Evolutionary conservation across 495 filamentous ascomycete genomes (phyloP).

Genomic region (Aspergillus biplanus): DNA sequence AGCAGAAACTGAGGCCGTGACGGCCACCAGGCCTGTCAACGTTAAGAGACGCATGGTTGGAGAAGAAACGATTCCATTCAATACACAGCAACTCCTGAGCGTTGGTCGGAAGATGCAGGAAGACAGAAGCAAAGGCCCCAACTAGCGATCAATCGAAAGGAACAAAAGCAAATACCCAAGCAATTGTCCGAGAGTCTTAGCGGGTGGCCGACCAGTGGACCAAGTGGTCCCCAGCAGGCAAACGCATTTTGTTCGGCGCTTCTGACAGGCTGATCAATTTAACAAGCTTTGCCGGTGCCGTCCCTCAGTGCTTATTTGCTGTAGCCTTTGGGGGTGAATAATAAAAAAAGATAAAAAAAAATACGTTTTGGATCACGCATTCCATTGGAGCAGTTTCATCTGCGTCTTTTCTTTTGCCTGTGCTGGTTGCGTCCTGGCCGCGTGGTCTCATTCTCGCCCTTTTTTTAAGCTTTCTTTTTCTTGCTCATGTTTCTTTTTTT

Average conservation of each 20-base stretch:
- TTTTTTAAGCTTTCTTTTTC: too few relatives aligned
- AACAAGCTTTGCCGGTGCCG: constrained; percentile 7
- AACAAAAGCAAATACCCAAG: background rate
- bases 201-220: background rate
- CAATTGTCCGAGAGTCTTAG: background rate
- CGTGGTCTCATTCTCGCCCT: too few relatives aligned
- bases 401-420: too few relatives aligned
- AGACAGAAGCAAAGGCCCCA: constrained; percentile 6
- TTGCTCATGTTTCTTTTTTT: too few relatives aligned
- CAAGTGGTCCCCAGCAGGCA: background rate
- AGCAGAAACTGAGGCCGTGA: background rate
- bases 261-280: constrained; percentile 9
- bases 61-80: background rate
- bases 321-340: background rate
- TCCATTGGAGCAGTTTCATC: too few relatives aligned
- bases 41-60: constrained; percentile 15
- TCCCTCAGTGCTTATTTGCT: background rate
- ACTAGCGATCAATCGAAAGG: background rate
- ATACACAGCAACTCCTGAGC: background rate
- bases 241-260: background rate
- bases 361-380: background rate
- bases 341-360: constrained; percentile 13
- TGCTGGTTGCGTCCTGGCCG: too few relatives aligned
- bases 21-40: constrained; percentile 5
- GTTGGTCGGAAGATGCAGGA: background rate